phyloP scores from a whole-genome alignment of 805 yeast species.

The Metschnikowia cubensis region DNA sequence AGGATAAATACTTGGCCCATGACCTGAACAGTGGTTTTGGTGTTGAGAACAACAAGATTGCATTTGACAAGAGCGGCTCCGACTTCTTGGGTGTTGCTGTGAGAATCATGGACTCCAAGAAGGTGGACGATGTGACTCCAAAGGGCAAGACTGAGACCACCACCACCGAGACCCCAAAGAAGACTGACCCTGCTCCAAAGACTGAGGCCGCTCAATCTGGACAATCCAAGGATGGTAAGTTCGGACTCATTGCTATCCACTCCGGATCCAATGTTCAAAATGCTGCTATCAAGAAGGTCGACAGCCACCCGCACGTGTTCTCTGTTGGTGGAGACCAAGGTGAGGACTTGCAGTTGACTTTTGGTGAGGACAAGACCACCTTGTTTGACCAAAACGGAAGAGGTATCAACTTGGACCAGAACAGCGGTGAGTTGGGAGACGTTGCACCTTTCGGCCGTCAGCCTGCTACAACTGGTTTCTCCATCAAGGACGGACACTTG shows the following conservation, averaged over 20 bases:
- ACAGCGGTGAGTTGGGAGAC: constrained; percentile 31
- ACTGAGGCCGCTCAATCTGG: too few species aligned
- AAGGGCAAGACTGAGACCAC: neutral
- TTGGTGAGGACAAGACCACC: constrained; percentile 1
- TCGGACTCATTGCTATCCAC: too few species aligned
- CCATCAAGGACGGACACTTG: constrained; percentile 36
- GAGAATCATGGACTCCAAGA: constrained; percentile 1
- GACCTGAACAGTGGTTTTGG: neutral
- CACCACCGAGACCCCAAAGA: neutral
- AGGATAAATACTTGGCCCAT: neutral
- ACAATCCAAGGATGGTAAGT: constrained; percentile 5
- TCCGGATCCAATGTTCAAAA: constrained; percentile 27
- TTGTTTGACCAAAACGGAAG: constrained; percentile 29
- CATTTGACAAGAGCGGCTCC: neutral
- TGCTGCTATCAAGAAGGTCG: constrained; percentile 25
- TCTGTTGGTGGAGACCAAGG: constrained; percentile 33
- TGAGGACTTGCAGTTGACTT: constrained; percentile 13
- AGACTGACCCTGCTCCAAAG: too few species aligned
- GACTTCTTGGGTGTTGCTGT: constrained; percentile 9
- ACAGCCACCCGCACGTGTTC: constrained; percentile 30
- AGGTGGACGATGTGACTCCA: constrained; percentile 2
- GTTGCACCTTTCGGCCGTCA: constrained; percentile 31
- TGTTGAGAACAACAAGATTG: constrained; percentile 1
- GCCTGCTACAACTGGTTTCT: constrained; percentile 36
- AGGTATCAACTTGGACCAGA: constrained; percentile 26